Conservation (phyloP, 2,329 filamentous ascomycete genomes). For the Botrytis hyacinthi region DNA sequence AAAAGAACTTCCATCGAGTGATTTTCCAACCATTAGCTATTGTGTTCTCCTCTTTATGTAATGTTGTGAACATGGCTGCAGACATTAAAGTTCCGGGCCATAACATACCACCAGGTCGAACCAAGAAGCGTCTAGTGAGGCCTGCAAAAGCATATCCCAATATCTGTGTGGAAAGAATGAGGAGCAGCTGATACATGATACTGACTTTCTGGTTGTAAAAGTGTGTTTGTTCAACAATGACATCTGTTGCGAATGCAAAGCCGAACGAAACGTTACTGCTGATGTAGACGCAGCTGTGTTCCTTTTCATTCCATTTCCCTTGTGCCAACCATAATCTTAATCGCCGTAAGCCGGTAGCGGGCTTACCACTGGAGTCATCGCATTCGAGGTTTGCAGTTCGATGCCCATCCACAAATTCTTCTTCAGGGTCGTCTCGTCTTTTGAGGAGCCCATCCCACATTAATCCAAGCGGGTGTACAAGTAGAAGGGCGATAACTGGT, state of each 20-base stretch:
- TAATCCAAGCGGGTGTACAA: slow-evolving; percentile 80
- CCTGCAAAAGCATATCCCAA: slow-evolving; percentile 85
- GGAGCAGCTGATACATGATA: slow-evolving; percentile 74
- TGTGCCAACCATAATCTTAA: slow-evolving; percentile 74
- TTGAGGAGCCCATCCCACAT: slow-evolving; percentile 75
- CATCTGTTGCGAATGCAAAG: slow-evolving; percentile 85
- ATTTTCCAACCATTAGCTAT: slow-evolving; percentile 80
- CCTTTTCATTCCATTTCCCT: slow-evolving; percentile 83
- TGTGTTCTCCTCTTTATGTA: slow-evolving; percentile 82
- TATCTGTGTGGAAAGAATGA: slow-evolving; percentile 83
- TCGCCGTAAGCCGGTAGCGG: slow-evolving; percentile 37
- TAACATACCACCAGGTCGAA: slow-evolving; percentile 84
- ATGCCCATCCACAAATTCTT: slow-evolving; percentile 56
- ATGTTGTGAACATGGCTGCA: slow-evolving; percentile 81
- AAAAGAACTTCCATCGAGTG: slow-evolving; percentile 81
- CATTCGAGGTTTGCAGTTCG: slow-evolving; percentile 24
- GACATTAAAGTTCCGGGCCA: slow-evolving; percentile 89
- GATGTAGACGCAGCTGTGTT: slow-evolving; percentile 85
- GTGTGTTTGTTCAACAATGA: slow-evolving; percentile 85
- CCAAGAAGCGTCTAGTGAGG: slow-evolving; percentile 74
- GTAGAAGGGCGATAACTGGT: slow-evolving; percentile 79
- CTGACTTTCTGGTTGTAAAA: slow-evolving; percentile 82
- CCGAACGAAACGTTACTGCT: slow-evolving; percentile 88
- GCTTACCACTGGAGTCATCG: slow-evolving; percentile 14
- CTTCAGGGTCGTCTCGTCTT: slow-evolving; percentile 51